Base-by-base conservation (phyloP, 192 early-diverging fungal species). In the Phlyctochytrium arcticum region DNA sequence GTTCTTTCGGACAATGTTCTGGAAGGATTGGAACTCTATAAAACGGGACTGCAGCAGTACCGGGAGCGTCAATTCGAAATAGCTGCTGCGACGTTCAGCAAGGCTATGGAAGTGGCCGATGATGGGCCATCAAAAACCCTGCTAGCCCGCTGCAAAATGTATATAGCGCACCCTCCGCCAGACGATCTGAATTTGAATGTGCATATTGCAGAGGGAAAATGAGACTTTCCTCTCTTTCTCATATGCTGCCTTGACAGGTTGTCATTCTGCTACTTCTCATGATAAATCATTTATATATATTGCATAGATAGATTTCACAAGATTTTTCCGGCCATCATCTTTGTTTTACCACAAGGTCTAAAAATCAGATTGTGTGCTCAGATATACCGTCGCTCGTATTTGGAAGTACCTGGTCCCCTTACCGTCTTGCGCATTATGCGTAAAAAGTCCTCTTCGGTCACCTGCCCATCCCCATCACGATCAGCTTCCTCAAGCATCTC, bases 401-500 rank as follows among this genome's bases (percentile, higher is more conserved):
- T n/a, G n/a, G n/a, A n/a, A n/a, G n/a, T n/a, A n/a, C n/a, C n/a
- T n/a, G n/a, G n/a, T n/a, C n/a, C 12, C 3, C 50, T n/a, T 30
- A 73, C 71, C 58, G 78, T 76, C 29, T 70, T 65, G 8, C 65
- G 46, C 78, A 80, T 80, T n/a, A 80, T 49, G 6, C 70, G 32
- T 4, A 71, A 50, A 56, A 80, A 80, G 42, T 80, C 78, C 5
- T 80, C 78, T 36, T 74, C 74, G 15, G 65, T 70, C 10, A 80
- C 73, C 47, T 75, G 73, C 10, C 75, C 75, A 54, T 80, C 79
- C 26, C 65, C 68, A 55, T 80, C 79, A 31, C 72, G 51, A 65
- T 80, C 79, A 3, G 75, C 79, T 54, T 80, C 79, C 34, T 80
- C 79, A 3, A 80, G 37, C 79, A 80, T 80, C 54, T 80, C 79